Evolutionary conservation across 495 filamentous ascomycete species (phyloP), one percentile per base, ranked within the genome.

Genomic region (Collariella sp.): DNA sequence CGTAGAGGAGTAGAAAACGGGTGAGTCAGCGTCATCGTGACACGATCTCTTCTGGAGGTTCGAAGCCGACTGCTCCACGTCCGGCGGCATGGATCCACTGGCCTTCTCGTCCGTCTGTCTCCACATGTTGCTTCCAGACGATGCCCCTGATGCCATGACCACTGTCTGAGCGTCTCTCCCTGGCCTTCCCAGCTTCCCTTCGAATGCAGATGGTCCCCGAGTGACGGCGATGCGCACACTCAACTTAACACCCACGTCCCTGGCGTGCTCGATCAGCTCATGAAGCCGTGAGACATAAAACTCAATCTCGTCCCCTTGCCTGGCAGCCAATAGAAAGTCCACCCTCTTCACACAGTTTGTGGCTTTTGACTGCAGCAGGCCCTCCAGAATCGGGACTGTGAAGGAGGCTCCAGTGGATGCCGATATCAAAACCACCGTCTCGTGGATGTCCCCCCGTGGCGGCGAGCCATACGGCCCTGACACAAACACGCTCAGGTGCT

Each of bases 241-340:
- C 38, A 79, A 54, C 34, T 76, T 71, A 46, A 80, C 72, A n/a
- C 72, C 73, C 1, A 68, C 56, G 7, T 56, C 65, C 53, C 71
- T 65, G 23, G 83, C 76, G 20, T 77, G 79, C 13, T 74, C 71
- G 40, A 81, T 69, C 1, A 82, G 76, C 36, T 79, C 72, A 16
- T 75, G 71, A 2, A 95, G 69, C 55, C 83, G 77, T 11, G 69
- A 64, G n/a, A 79, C 74, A 56, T 88, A 88, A 75, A 83, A 90
- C 26, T 67, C 73, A n/a, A 86, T 67, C 55, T 91, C 85, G 10
- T 80, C 76, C 0, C 79, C 77, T 24, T 81, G 79, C 57, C 81
- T 87, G 36, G 91, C 80, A 19, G 88, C 79, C 73, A 90, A 83
- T 2, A 91, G 70, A 52, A 91, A 87, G 12, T 82, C 77, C 12